Percentiles rank a stretch among this genome's conserved stretches.
phyloP scores from a whole-genome alignment of 805 yeast genomes.

The Lipomyces orientalis region DNA sequence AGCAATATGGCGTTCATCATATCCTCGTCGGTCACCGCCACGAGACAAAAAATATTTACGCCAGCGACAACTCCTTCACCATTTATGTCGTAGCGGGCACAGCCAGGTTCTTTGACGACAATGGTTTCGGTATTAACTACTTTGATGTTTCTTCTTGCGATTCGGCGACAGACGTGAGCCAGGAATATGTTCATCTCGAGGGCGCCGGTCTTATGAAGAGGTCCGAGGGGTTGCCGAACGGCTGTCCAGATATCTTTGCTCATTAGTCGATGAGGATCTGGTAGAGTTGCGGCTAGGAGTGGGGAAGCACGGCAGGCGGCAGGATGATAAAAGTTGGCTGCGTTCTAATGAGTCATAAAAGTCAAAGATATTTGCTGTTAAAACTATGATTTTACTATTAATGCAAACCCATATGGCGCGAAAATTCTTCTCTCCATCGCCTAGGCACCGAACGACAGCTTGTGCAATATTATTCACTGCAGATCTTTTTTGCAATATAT shows the following conservation, averaged over 20 bases:
- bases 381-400: no score
- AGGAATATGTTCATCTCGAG: conserved; percentile 4
- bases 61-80: conserved; percentile 10
- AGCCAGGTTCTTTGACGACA: conserved; percentile 12
- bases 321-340: no score
- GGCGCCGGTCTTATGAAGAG: conserved; percentile 1
- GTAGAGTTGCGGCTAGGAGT: no score
- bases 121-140: conserved; percentile 11
- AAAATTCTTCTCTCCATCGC: no score
- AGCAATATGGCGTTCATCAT: conserved; percentile 7
- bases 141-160: neutral
- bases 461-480: no score
- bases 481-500: no score
- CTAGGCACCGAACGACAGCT: no score
- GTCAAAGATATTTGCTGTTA: no score
- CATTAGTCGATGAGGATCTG: conserved; percentile 1
- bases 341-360: no score
- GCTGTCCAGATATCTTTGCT: conserved; percentile 11
- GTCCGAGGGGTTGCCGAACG: conserved; percentile 8
- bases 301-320: no score
- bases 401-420: no score
- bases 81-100: conserved; percentile 14
- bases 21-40: conserved; percentile 13
- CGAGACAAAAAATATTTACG: conserved; percentile 11
- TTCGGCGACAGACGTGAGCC: conserved; percentile 6